phyloP scores from a whole-genome alignment of 805 yeast genomes.

The Ogataea haglerorum region DNA sequence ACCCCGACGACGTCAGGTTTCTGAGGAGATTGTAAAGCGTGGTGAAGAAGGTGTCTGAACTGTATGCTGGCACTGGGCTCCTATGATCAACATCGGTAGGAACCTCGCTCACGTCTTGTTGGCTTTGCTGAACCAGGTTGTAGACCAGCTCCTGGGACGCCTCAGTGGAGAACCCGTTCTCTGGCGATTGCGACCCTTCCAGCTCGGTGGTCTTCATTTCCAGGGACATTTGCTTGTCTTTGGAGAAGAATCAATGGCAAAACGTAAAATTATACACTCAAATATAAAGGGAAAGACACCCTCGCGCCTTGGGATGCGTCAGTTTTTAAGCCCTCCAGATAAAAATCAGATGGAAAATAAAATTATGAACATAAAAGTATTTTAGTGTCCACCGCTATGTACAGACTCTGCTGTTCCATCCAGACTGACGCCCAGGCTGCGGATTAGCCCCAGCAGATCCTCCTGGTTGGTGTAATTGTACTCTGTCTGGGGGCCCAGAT shows the following conservation, averaged over 20 bases:
- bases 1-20: slow-evolving; percentile 20
- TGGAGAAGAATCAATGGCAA: slow-evolving; percentile 6
- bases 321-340: background rate
- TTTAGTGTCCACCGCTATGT: slow-evolving; percentile 1
- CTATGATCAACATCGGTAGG: slow-evolving; percentile 5
- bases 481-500: slow-evolving; percentile 5
- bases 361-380: too few relatives aligned
- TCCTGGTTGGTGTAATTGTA: slow-evolving; percentile 29
- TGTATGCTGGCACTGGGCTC: slow-evolving; percentile 20
- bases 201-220: slow-evolving; percentile 15
- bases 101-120: slow-evolving; percentile 6
- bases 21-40: slow-evolving; percentile 21
- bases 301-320: slow-evolving; percentile 4
- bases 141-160: slow-evolving; percentile 9
- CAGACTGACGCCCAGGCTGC: slow-evolving; percentile 18
- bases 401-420: background rate
- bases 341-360: too few relatives aligned
- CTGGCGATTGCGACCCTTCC: slow-evolving; percentile 3
- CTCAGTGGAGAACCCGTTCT: slow-evolving; percentile 9
- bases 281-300: slow-evolving; percentile 5
- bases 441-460: slow-evolving; percentile 27
- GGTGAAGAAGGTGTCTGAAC: slow-evolving; percentile 16
- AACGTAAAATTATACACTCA: background rate
- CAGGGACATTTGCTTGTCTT: slow-evolving; percentile 7
- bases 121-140: slow-evolving; percentile 12